phyloP scores from a whole-genome alignment of 2,329 filamentous ascomycete species.

The Teratosphaeria viscida region DNA sequence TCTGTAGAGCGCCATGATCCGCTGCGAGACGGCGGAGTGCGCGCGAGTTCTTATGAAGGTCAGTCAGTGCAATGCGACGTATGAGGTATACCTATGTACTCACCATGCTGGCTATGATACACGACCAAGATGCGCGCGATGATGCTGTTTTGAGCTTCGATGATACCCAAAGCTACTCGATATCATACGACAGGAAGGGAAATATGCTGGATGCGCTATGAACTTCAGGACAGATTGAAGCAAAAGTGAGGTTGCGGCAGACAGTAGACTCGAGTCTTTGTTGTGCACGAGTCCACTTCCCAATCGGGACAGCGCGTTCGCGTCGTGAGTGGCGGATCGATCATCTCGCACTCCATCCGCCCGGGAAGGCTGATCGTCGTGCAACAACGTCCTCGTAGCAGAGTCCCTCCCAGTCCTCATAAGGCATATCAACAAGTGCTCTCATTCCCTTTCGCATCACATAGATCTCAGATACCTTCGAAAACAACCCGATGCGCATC shows the following conservation, averaged over 20 bases:
- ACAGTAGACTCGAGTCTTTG: background rate
- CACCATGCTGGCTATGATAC: background rate
- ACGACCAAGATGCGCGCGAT: background rate
- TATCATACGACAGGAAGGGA: background rate
- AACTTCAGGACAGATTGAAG: background rate
- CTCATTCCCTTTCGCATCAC: too few relatives aligned
- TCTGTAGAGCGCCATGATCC: constrained; percentile 49
- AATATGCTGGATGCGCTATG: background rate
- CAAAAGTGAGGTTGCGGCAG: background rate
- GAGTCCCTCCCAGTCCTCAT: too few relatives aligned
- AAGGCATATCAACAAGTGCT: too few relatives aligned
- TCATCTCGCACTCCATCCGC: too few relatives aligned
- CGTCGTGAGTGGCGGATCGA: background rate
- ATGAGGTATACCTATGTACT: background rate
- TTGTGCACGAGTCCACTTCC: background rate
- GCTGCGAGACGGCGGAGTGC: constrained; percentile 48
- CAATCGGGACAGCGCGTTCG: background rate
- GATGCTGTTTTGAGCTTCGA: background rate
- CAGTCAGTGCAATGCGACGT: background rate
- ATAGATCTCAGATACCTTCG: too few relatives aligned
- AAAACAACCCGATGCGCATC: too few relatives aligned
- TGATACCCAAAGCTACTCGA: background rate
- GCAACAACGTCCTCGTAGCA: too few relatives aligned
- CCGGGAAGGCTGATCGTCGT: too few relatives aligned
- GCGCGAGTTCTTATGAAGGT: constrained; percentile 34